Evolutionary conservation across 148 eudicot species (phyloP).

Genomic region (Dysphania ambrosioides): DNA sequence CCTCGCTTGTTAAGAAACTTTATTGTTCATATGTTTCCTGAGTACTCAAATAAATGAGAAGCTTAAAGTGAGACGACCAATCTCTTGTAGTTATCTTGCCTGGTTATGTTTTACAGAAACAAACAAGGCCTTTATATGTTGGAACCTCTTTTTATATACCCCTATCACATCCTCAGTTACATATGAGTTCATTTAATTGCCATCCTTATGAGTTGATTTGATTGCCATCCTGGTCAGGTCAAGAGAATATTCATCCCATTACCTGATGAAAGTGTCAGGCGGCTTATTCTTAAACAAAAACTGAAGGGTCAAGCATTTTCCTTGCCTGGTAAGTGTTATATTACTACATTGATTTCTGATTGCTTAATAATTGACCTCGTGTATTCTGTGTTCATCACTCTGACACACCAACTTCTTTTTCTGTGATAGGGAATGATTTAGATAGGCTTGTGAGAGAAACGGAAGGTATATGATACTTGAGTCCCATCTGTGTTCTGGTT

Average conservation of each 20-base stretch:
- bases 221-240: conserved; percentile 52
- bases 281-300: conserved; percentile 66
- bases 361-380: background rate
- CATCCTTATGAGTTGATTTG: conserved; percentile 16
- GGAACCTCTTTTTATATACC: background rate
- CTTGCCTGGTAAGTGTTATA: conserved; percentile 65
- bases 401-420: conserved; percentile 21
- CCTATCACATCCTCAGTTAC: background rate
- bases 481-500: background rate
- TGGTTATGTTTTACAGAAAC: background rate
- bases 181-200: conserved; percentile 16
- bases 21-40: background rate
- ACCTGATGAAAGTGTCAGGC: conserved; percentile 78
- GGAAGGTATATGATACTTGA: conserved; percentile 54
- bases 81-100: background rate
- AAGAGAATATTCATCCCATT: conserved; percentile 94
- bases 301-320: conserved; percentile 87
- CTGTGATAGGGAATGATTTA: conserved; percentile 62
- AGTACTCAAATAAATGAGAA: background rate
- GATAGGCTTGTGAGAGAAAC: conserved; percentile 80
- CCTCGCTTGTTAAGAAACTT: background rate
- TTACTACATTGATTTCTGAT: background rate
- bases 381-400: background rate
- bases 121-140: background rate
- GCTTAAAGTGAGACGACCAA: background rate